phyloP scores from a whole-genome alignment of 768 basidiomycete genomes.

The Termitomyces sp. region DNA sequence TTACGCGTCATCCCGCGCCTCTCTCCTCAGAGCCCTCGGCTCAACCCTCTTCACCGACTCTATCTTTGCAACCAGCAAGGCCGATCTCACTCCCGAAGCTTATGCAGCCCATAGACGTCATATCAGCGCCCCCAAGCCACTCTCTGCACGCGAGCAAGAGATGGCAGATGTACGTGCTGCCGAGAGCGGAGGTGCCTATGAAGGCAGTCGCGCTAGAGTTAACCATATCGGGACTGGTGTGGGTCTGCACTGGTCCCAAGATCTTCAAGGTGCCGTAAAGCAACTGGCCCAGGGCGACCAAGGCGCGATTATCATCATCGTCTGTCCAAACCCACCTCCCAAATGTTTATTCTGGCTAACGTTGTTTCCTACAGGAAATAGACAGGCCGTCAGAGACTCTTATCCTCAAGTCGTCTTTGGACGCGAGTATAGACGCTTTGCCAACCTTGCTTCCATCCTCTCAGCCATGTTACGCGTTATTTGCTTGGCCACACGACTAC shows the following conservation, averaged over 20 bases:
- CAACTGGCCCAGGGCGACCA: conserved; percentile 48
- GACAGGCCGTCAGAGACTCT: conserved; percentile 63
- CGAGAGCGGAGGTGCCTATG: conserved; percentile 55
- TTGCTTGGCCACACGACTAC: conserved; percentile 55
- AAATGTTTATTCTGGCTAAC: neutral
- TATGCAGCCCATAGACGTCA: conserved; percentile 75
- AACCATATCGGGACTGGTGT: conserved; percentile 58
- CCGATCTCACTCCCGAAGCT: conserved; percentile 61
- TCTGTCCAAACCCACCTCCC: conserved; percentile 23
- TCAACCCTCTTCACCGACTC: conserved; percentile 68
- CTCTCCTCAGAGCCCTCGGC: conserved; percentile 71
- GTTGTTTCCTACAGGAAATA: conserved; percentile 47
- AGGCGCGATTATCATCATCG: conserved; percentile 60
- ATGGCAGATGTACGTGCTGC: conserved; percentile 73
- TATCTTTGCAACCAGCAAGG: conserved; percentile 75
- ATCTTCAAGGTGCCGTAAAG: conserved; percentile 61
- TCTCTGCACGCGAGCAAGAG: conserved; percentile 81
- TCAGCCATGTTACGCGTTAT: conserved; percentile 68
- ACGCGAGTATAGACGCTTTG: conserved; percentile 41
- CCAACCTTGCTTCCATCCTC: conserved; percentile 46
- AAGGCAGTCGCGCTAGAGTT: conserved; percentile 52
- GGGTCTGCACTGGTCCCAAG: conserved; percentile 64
- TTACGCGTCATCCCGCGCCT: conserved; percentile 75
- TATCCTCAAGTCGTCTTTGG: conserved; percentile 35
- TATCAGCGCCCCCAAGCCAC: conserved; percentile 71